Evolutionary conservation across 345 rosid genomes (phyloP), one percentile per base, ranked within the genome.

Genomic region (Xanthoceras sorbifolium): DNA sequence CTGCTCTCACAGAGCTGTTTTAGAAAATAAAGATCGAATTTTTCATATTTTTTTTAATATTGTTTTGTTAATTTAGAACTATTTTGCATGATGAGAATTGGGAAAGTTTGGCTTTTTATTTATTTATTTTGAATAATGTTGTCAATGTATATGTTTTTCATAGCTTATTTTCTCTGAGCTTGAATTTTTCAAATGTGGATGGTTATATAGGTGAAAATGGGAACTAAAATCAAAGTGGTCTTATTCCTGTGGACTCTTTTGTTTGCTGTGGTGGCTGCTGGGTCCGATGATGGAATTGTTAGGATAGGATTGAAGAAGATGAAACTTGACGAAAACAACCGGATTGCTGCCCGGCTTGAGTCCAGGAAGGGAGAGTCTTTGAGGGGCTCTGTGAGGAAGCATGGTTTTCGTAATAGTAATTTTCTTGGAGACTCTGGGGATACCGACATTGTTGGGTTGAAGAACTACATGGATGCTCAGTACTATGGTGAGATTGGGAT

Each of bases 401-500:
- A 48, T 42, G 12, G 46, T 42, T 59, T 82, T 17, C 74, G 36
- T 59, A 84, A 78, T 81, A 76, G 57, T 74, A 84, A 79, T 80
- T 75, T 52, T 74, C 80, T 77, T 64, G 86, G 85, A 55, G 86
- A 73, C 48, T 61, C 72, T 25, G 83, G 57, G 73, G 93, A 87
- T 71, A 38, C 80, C 17, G 98, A 93, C 69, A 82, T 90, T 72
- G 91, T 92, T 14, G 73, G 85, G 32, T 82, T 93, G 70, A 91
- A 89, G 76, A 93, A 91, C 74, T 91, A 88, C 83, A 67, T 91
- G 80, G 94, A 92, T 85, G 98, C 98, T 82, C 98, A 96, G 88
- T 96, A 93, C 85, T 93, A 87, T 62, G 99, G 99, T 75, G 98
- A 96, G 85, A 90, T 96, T 82, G 89, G 89, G 31, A 85, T 96